Evolutionary conservation across 345 rosid genomes (phyloP).

Genomic region (Eucalyptus curtisii): DNA sequence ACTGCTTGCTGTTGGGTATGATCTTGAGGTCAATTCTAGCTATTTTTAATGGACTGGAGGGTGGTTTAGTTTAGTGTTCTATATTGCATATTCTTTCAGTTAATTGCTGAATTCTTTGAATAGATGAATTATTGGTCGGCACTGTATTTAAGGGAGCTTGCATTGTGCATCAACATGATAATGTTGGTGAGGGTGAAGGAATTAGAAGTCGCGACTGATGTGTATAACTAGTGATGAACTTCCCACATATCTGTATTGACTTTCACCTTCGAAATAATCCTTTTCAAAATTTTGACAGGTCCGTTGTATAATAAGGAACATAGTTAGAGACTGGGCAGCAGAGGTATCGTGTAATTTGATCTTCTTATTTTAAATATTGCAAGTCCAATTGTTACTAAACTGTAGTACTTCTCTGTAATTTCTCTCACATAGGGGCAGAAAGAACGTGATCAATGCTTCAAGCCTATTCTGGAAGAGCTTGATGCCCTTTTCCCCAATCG

Average conservation of each 20-base stretch:
- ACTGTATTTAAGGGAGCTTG: neutral
- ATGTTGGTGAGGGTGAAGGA: neutral
- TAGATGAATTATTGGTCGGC: neutral
- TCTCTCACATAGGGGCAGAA: constrained; percentile 45
- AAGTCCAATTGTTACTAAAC: neutral
- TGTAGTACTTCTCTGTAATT: neutral
- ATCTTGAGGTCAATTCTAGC: neutral
- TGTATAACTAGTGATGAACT: neutral
- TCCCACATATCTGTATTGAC: neutral
- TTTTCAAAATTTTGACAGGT: constrained; percentile 31
- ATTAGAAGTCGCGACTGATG: neutral
- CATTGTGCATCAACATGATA: neutral
- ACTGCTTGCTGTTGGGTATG: neutral
- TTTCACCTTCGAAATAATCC: neutral
- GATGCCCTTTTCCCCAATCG: constrained; percentile 75
- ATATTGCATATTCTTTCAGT: neutral
- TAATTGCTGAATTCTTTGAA: neutral
- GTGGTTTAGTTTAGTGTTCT: neutral
- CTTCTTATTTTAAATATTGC: neutral
- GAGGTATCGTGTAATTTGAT: constrained; percentile 41
- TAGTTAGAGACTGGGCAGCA: constrained; percentile 97
- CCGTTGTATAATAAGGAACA: constrained; percentile 90
- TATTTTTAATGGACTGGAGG: neutral
- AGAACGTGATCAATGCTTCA: constrained; percentile 89
- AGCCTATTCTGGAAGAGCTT: constrained; percentile 89